Base-by-base conservation (phyloP, 2,329 filamentous ascomycete genomes). In the Bimuria novae-zelandiae region DNA sequence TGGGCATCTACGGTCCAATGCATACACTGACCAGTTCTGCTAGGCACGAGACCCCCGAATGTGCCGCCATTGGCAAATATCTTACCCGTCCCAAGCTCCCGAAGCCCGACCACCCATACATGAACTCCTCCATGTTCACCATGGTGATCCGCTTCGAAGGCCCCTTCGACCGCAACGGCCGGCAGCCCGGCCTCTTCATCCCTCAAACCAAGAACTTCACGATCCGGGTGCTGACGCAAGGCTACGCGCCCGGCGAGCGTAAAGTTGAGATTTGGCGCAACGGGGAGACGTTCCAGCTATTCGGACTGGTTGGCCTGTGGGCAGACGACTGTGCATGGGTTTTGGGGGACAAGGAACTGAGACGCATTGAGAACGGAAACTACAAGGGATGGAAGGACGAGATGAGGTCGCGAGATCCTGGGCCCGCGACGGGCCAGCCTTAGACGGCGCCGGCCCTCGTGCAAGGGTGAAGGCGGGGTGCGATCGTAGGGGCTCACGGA, bases 191-290 rank as follows among this genome's bases (percentile, higher is more conserved):
- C 7, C 43, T 46, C 14, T 7, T 21, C 19, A 35, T 46, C 12
- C 14, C 21, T 3, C 19, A 36, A 4, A 36, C 43, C 3, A 36
- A 35, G 19, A 11, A 27, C 19, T 46, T 36, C 21, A 36, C 21
- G 11, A 6, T 46, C 8, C 43, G n/a, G 30, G 21, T 33, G 16
- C 16, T 44, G 16, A 17, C 14, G 17, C 11, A n/a, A 2, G 41
- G 25, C 7, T 44, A 19, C 17, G 27, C 33, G 12, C 30, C 21
- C 8, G 43, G 43, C 3, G 19, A 35, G 21, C 14, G 43, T 10
- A 46, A 17, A 25, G 43, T 46, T 7, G 43, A 46, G 19, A 36
- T 46, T 16, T 46, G 30, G 30, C 12, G 43, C 4, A 35, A 35
- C 32, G 43, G 43, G 3, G 43, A 36, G 43, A 35, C 29, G 3